These are phyloP conservation scores for Gentiana straminea DNA, from an alignment of 257 asterid genomes.

Conservation along the genomic window DNA sequence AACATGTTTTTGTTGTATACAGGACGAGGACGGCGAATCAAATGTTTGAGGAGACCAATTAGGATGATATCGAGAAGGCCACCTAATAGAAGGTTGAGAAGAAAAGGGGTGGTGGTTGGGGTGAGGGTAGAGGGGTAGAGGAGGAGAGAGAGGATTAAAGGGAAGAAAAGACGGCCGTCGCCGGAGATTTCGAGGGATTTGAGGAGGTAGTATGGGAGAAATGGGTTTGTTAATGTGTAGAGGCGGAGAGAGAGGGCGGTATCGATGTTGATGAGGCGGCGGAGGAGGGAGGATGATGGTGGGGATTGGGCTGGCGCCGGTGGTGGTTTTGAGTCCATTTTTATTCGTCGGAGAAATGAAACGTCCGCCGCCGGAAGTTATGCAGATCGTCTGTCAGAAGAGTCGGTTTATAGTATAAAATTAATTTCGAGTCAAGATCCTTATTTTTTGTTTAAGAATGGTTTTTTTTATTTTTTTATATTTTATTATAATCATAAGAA, in stretches of 20 bases:
- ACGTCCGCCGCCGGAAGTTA: no score
- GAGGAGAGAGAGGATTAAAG: conserved; percentile 47
- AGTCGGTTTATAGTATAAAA: no score
- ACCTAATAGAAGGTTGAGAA: conserved; percentile 52
- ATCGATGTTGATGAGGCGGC: conserved; percentile 43
- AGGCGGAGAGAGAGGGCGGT: conserved; percentile 55
- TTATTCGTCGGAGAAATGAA: not conserved
- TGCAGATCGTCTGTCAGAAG: no score
- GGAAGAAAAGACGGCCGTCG: conserved; percentile 92
- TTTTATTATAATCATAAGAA: no score
- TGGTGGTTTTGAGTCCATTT: conserved; percentile 18
- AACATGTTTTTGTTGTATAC: conserved; percentile 81
- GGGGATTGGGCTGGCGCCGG: conserved; percentile 10
- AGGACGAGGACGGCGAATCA: conserved; percentile 73
- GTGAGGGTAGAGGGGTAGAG: conserved; percentile 18
- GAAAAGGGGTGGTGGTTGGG: conserved; percentile 17
- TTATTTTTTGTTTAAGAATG: no score
- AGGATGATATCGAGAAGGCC: conserved; percentile 51
- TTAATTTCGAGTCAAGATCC: no score
- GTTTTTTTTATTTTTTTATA: no score
- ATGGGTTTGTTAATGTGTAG: conserved; percentile 55
- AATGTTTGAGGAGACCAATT: conserved; percentile 55
- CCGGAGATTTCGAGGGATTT: conserved; percentile 87
- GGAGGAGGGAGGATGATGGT: conserved; percentile 29
- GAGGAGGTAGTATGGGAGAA: conserved; percentile 56